Percentiles rank a stretch among this genome's conserved stretches.
phyloP scores from a whole-genome alignment of 1,139 yeast genomes.

The Tardiomyces digboiensis region DNA sequence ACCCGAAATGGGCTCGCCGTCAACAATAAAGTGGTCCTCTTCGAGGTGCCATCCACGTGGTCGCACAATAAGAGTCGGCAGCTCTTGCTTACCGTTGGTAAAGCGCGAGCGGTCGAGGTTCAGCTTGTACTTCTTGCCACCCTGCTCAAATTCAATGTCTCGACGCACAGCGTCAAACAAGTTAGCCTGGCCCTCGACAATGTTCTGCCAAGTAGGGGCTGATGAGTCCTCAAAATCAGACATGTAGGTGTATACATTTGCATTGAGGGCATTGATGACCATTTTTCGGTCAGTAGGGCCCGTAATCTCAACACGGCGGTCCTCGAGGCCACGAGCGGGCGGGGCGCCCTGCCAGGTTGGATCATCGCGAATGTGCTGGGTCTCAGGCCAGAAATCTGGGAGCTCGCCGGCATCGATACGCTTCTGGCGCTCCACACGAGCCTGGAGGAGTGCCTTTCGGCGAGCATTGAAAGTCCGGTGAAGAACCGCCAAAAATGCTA shows the following conservation, averaged over 20 bases:
- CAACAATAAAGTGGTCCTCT: constrained; percentile 63
- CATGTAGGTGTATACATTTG: constrained; percentile 88
- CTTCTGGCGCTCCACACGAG: constrained; percentile 50
- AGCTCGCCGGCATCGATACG: constrained; percentile 57
- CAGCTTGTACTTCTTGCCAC: constrained; percentile 50
- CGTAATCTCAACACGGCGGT: constrained; percentile 60
- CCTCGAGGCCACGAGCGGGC: constrained; percentile 66
- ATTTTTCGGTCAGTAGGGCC: constrained; percentile 75
- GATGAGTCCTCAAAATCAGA: constrained; percentile 93
- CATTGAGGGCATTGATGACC: constrained; percentile 89
- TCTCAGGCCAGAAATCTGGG: constrained; percentile 69
- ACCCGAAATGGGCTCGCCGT: constrained; percentile 68
- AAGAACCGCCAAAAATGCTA: constrained; percentile 62
- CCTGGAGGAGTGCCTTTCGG: constrained; percentile 49
- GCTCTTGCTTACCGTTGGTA: constrained; percentile 27
- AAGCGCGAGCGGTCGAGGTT: constrained; percentile 26
- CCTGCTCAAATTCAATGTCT: constrained; percentile 53
- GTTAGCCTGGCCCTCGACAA: constrained; percentile 86
- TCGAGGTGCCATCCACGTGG: constrained; percentile 85
- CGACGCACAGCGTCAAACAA: constrained; percentile 79
- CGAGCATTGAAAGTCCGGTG: constrained; percentile 61
- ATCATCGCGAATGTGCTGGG: constrained; percentile 60
- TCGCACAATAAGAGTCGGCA: constrained; percentile 72
- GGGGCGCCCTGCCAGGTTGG: constrained; percentile 74
- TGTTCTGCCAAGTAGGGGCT: constrained; percentile 91